A percentile compares a stretch with the other conserved stretches of the same genome.
Conservation (phyloP, 371 early-diverging fungal genomes). For the Nematocida sp. region DNA sequence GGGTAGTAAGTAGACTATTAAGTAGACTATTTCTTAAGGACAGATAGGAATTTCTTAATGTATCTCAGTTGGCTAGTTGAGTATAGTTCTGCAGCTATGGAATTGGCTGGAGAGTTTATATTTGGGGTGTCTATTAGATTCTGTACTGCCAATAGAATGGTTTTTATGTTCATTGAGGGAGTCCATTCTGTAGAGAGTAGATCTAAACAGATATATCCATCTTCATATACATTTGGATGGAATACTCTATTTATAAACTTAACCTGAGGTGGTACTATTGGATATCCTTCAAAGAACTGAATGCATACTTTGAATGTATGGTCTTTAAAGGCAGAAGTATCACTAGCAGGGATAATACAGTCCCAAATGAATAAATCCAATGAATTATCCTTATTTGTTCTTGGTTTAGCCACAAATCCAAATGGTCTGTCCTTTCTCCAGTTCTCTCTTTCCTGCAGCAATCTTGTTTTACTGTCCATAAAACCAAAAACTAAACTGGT, state of each 20-base stretch:
- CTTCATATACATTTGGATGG: constrained; percentile 96
- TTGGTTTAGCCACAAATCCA: constrained; percentile 47
- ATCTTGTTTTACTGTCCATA: constrained; percentile 47
- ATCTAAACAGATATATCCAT: constrained; percentile 93
- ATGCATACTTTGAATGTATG: constrained; percentile 90
- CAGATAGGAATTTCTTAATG: constrained; percentile 65
- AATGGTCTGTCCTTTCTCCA: constrained; percentile 49
- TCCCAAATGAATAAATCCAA: constrained; percentile 57
- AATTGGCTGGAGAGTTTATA: constrained; percentile 91
- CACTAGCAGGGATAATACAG: constrained; percentile 78
- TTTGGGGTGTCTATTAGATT: constrained; percentile 92
- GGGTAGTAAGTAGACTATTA: background rate
- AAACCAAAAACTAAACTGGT: too few relatives aligned
- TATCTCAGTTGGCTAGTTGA: constrained; percentile 82
- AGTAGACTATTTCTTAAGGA: background rate
- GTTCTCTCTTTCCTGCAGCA: constrained; percentile 47
- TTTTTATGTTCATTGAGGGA: constrained; percentile 77
- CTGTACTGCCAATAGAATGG: constrained; percentile 87
- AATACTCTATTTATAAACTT: constrained; percentile 91
- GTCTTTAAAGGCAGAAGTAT: constrained; percentile 92
- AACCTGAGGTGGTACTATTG: constrained; percentile 91
- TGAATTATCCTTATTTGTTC: background rate
- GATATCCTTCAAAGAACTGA: constrained; percentile 89
- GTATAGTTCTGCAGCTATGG: constrained; percentile 86
- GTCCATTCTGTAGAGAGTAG: constrained; percentile 96